Evolutionary conservation across 179 eudicot species (phyloP).

Genomic region (Drosera spatulata): DNA sequence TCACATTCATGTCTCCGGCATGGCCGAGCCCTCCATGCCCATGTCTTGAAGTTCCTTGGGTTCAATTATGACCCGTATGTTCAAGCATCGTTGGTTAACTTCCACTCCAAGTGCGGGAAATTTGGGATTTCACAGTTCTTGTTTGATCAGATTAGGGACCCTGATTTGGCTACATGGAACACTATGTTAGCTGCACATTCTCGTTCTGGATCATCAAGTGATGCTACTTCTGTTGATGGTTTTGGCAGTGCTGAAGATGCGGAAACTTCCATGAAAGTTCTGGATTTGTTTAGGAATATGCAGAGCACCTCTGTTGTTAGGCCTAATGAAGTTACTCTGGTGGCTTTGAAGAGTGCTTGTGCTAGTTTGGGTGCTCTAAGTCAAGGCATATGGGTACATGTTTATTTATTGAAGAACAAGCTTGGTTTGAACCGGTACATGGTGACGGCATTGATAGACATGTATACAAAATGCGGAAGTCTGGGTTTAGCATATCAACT

Average conservation of each 20-base stretch:
- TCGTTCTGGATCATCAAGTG: neutral
- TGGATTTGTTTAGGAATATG: slow-evolving; percentile 31
- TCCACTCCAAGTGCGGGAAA: slow-evolving; percentile 30
- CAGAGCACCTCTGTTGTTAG: slow-evolving; percentile 11
- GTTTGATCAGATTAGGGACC: slow-evolving; percentile 24
- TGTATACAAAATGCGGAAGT: slow-evolving; percentile 34
- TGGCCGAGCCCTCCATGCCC: slow-evolving; percentile 39
- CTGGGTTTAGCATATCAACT: slow-evolving; percentile 16
- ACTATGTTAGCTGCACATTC: slow-evolving; percentile 32
- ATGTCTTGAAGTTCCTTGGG: slow-evolving; percentile 31
- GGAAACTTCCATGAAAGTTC: slow-evolving; percentile 18
- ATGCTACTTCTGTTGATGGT: slow-evolving; percentile 12
- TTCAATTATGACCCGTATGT: slow-evolving; percentile 22
- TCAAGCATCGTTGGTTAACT: slow-evolving; percentile 30
- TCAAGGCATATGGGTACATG: slow-evolving; percentile 35
- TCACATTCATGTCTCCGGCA: slow-evolving; percentile 11
- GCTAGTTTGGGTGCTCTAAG: slow-evolving; percentile 29
- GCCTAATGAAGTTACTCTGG: slow-evolving; percentile 31
- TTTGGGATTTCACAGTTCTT: slow-evolving; percentile 18
- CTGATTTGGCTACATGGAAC: slow-evolving; percentile 33
- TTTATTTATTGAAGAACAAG: slow-evolving; percentile 15
- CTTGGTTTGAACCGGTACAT: slow-evolving; percentile 23
- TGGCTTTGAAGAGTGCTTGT: slow-evolving; percentile 31
- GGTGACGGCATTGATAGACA: slow-evolving; percentile 20
- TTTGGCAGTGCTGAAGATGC: slow-evolving; percentile 5